phyloP scores from a whole-genome alignment of 2,329 filamentous ascomycete genomes.

The Neonectria sp. region DNA sequence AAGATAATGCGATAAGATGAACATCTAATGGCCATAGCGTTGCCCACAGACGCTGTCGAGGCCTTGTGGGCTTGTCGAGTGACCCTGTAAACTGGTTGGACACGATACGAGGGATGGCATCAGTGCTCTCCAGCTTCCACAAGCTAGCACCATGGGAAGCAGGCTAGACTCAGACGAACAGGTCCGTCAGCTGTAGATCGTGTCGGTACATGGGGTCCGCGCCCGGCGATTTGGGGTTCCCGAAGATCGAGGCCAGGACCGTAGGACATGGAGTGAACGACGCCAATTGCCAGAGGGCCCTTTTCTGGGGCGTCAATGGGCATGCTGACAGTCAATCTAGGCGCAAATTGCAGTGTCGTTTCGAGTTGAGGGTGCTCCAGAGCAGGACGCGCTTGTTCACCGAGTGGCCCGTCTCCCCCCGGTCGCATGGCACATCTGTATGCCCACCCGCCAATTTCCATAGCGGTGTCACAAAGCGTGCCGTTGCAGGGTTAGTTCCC shows the following conservation, averaged over 20 bases:
- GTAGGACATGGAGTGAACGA: constrained; percentile 9
- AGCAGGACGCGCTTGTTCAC: constrained; percentile 24
- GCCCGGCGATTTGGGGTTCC: constrained; percentile 26
- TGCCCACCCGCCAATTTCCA: constrained; percentile 28
- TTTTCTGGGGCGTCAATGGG: constrained; percentile 2
- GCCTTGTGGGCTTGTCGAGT: neutral
- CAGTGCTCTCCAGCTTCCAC: neutral
- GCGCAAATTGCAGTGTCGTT: constrained; percentile 35
- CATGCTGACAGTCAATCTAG: constrained; percentile 21
- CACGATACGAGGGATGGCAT: constrained; percentile 16
- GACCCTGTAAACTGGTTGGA: constrained; percentile 7
- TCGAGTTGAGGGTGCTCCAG: constrained; percentile 24
- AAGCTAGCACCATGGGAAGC: constrained; percentile 4
- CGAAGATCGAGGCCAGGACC: constrained; percentile 23
- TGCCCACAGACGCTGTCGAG: constrained; percentile 8
- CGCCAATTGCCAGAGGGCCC: constrained; percentile 14
- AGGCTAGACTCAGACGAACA: constrained; percentile 12
- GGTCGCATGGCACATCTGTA: constrained; percentile 16
- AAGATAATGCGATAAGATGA: constrained; percentile 16
- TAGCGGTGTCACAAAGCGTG: constrained; percentile 12
- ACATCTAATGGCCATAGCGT: constrained; percentile 22
- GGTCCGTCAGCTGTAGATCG: constrained; percentile 25
- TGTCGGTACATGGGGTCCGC: constrained; percentile 18
- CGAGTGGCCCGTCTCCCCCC: constrained; percentile 20
- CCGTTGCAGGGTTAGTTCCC: constrained; percentile 25